A percentile compares a stretch with the other conserved stretches of the same genome.
phyloP scores from a whole-genome alignment of 495 filamentous ascomycete genomes.

The Tuber calosporum region DNA sequence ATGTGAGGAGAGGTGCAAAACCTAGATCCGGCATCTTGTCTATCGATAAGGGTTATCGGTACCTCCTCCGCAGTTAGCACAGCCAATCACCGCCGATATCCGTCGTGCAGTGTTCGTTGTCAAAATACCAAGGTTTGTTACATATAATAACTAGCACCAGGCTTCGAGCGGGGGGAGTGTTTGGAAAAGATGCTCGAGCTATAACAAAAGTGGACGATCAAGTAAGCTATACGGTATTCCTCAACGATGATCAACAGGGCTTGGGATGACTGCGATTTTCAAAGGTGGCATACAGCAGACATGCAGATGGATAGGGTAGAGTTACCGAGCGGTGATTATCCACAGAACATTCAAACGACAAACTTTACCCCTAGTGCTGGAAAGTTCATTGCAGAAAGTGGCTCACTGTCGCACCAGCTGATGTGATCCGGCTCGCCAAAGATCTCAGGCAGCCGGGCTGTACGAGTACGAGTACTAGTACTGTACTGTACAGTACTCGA shows the following conservation, averaged over 20 bases:
- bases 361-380: not conserved
- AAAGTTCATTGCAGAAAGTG: not conserved
- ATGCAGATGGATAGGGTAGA: not conserved
- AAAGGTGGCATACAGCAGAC: not conserved
- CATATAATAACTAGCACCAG: not conserved
- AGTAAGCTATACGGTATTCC: not conserved
- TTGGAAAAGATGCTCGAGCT: not conserved
- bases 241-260: not conserved
- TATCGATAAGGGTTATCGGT: not conserved
- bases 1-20: not conserved
- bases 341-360: not conserved
- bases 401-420: not conserved
- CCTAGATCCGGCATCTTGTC: not conserved
- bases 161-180: not conserved
- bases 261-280: not conserved
- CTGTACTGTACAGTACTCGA: too few species aligned
- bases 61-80: not conserved
- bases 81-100: not conserved
- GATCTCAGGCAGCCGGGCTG: not conserved
- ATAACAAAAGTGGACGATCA: not conserved
- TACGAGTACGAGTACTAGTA: too few species aligned
- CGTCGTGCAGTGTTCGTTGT: not conserved
- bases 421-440: not conserved
- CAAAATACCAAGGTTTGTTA: not conserved
- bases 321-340: not conserved